phyloP scores from a whole-genome alignment of 768 basidiomycete genomes.

The Russula emetica region DNA sequence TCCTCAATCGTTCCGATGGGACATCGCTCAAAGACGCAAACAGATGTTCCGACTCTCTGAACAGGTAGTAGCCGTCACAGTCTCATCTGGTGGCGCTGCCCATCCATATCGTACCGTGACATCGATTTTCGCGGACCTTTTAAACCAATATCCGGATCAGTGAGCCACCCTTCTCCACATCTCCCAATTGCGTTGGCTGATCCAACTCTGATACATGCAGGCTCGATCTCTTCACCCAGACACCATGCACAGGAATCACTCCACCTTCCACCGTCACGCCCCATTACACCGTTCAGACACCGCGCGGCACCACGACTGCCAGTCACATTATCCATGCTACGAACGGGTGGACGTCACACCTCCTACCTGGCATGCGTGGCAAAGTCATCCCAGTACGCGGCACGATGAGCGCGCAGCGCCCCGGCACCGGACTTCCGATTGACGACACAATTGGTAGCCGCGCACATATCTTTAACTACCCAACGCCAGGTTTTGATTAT shows the following conservation, averaged over 20 bases:
- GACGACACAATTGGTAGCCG: conserved; percentile 38
- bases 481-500: conserved; percentile 52
- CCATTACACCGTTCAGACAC: conserved; percentile 55
- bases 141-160: conserved; percentile 48
- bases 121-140: conserved; percentile 49
- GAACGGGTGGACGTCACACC: conserved; percentile 75
- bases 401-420: conserved; percentile 62
- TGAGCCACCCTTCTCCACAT: conserved; percentile 31
- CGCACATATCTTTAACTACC: conserved; percentile 57
- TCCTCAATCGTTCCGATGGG: background rate
- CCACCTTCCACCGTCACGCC: conserved; percentile 31
- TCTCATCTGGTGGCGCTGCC: conserved; percentile 53
- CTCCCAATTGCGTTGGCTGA: background rate
- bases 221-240: conserved; percentile 55
- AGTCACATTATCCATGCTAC: conserved; percentile 77
- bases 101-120: conserved; percentile 72
- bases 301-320: conserved; percentile 53
- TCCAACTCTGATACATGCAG: conserved; percentile 34
- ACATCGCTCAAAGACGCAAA: background rate
- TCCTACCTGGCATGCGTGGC: conserved; percentile 57
- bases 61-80: conserved; percentile 47
- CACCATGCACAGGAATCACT: conserved; percentile 54
- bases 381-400: conserved; percentile 60
- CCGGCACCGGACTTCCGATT: conserved; percentile 38
- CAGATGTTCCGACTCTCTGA: conserved; percentile 51